Conservation (phyloP, 2,329 filamentous ascomycete species). For the Atkinsonella hypoxylon region DNA sequence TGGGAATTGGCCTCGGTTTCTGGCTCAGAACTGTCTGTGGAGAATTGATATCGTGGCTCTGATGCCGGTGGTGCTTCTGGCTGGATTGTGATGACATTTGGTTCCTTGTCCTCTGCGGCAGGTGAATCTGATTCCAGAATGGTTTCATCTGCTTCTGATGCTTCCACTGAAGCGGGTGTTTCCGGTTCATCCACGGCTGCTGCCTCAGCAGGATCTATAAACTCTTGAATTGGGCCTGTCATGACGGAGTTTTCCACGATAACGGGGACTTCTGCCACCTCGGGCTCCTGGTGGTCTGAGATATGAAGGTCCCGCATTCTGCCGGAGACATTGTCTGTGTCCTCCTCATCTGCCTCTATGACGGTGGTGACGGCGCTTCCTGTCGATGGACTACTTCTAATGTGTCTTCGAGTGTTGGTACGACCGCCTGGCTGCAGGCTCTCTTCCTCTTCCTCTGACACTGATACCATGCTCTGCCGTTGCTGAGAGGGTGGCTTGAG, state of each 20-base stretch:
- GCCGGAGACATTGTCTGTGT: conserved; percentile 33
- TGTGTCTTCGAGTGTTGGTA: conserved; percentile 72
- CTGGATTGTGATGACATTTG: neutral
- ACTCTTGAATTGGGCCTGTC: conserved; percentile 7
- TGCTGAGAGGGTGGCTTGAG: conserved; percentile 22
- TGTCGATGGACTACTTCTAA: conserved; percentile 66
- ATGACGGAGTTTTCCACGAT: conserved; percentile 27
- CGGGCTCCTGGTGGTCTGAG: conserved; percentile 31
- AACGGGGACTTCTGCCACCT: conserved; percentile 28
- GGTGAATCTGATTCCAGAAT: conserved; percentile 1
- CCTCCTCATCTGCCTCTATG: conserved; percentile 71
- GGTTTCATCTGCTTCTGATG: conserved; percentile 4
- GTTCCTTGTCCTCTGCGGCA: neutral
- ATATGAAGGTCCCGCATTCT: conserved; percentile 36
- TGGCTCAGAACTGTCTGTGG: neutral
- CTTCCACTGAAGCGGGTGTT: neutral
- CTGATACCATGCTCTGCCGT: conserved; percentile 16
- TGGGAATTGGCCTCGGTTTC: neutral
- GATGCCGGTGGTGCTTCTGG: neutral
- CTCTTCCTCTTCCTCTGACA: conserved; percentile 26
- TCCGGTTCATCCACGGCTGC: neutral
- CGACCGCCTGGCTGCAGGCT: conserved; percentile 40
- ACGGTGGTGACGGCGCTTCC: conserved; percentile 72
- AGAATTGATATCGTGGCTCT: neutral
- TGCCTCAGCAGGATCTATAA: conserved; percentile 2